Evolutionary conservation across 176 grass and related monocot genomes (phyloP), one percentile per base, ranked within the genome.

Genomic region (Puccinellia tenuiflora): DNA sequence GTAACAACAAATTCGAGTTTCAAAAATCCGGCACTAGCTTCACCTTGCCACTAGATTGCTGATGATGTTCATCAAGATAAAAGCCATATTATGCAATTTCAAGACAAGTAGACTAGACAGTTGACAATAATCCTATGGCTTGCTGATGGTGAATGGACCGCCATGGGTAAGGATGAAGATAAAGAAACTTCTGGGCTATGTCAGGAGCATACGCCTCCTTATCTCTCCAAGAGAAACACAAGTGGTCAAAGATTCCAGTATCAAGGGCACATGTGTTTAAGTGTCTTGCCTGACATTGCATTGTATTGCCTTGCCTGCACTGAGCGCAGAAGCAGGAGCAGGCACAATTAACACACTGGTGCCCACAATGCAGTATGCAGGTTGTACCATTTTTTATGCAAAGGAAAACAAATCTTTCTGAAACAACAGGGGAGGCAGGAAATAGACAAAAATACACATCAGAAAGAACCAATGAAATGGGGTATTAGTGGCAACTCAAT

Each of bases 241-340:
- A 47, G 47, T 59, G 39, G 87, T 80, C 87, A 84, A 88, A 88
- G 81, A 88, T 88, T 84, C 76, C 81, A 75, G 76, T 11, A 63
- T 55, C 39, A 78, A 82, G 51, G 79, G 22, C 77, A 57, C 17
- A 43, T 26, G 47, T 42, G 70, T 38, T 77, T 7, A 87, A 68
- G 21, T 30, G 40, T 63, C 61, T 69, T 50, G 53, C 71, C 51
- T 77, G 62, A 83, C 73, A 40, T 10, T 53, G 37, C 31, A 20
- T 53, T 46, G 5, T 39, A 72, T 69, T 42, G 67, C 67, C 24
- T 42, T 42, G 81, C 50, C 55, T 84, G 86, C 76, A 6, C 57
- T 47, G 11, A 60, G 6, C 29, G 38, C 57, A 79, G 38, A 59
- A 75, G 43, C 18, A 65, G 60, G 34, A 60, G 26, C 29, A 47